These are phyloP conservation scores for Cochliopodium minus DNA, from an alignment of 208 protist species.

Conservation along the genomic window DNA sequence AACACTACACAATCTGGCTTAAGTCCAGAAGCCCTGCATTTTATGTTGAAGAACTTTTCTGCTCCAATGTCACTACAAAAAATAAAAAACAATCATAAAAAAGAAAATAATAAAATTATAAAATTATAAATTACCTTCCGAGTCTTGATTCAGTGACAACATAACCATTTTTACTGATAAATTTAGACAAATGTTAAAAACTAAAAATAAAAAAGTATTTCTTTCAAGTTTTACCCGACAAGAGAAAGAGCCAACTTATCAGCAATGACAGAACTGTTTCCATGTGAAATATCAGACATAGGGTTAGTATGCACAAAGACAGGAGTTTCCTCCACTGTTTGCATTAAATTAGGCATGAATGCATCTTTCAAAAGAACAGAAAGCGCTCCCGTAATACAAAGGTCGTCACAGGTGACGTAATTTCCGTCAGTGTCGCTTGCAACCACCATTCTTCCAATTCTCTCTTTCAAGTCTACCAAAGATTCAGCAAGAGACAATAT, in stretches of 20 bases:
- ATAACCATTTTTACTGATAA: conserved; percentile 67
- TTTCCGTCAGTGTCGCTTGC: conserved; percentile 43
- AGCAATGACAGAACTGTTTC: conserved; percentile 86
- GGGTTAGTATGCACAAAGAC: conserved; percentile 89
- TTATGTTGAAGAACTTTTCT: conserved; percentile 97
- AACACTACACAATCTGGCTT: conserved; percentile 75
- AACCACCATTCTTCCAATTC: conserved; percentile 57
- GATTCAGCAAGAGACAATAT: conserved; percentile 75
- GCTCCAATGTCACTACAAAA: conserved; percentile 77
- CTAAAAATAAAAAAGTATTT: too few relatives aligned
- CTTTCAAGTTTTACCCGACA: too few relatives aligned
- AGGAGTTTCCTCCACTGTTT: conserved; percentile 84
- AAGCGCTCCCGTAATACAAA: conserved; percentile 68
- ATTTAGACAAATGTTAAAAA: too few relatives aligned
- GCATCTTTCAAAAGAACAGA: conserved; percentile 84
- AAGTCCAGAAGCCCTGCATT: conserved; percentile 74
- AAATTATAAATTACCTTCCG: too few relatives aligned
- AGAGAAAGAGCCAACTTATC: conserved; percentile 81
- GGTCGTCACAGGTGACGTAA: conserved; percentile 66
- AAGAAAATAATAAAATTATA: too few relatives aligned
- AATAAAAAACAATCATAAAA: too few relatives aligned
- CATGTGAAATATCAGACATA: conserved; percentile 96
- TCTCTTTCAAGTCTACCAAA: conserved; percentile 75
- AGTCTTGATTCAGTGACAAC: conserved; percentile 86
- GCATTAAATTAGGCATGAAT: conserved; percentile 86